phyloP scores from a whole-genome alignment of 176 grass and related monocot genomes.

The Zoysia japonica region DNA sequence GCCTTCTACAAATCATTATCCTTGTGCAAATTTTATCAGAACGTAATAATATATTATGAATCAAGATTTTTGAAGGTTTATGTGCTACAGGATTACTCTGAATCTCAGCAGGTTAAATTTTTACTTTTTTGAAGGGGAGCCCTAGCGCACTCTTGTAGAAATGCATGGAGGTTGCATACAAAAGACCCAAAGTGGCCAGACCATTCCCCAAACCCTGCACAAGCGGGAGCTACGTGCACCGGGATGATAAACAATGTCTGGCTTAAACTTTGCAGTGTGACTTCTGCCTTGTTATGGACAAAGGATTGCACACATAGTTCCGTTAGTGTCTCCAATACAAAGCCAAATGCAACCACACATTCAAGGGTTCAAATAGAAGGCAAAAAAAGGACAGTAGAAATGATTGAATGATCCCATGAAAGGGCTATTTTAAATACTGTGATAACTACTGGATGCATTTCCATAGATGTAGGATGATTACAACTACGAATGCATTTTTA shows the following conservation, averaged over 20 bases:
- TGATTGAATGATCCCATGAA: background rate
- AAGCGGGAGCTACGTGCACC: no score
- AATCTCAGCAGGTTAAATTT: slow-evolving; percentile 14
- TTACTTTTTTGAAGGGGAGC: background rate
- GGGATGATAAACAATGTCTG: background rate
- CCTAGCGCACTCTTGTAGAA: no score
- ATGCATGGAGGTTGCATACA: no score
- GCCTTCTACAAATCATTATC: background rate
- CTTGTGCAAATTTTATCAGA: background rate
- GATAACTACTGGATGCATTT: slow-evolving; percentile 14
- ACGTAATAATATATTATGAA: background rate
- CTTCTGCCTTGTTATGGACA: background rate
- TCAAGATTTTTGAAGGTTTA: background rate
- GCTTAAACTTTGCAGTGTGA: slow-evolving; percentile 3
- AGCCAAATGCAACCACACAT: slow-evolving; percentile 19
- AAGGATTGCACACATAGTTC: slow-evolving; percentile 3
- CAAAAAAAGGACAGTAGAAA: slow-evolving; percentile 20
- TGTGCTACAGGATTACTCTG: slow-evolving; percentile 7
- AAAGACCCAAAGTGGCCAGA: no score
- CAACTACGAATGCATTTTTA: slow-evolving; percentile 6
- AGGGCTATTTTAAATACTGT: background rate
- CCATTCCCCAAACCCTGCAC: no score
- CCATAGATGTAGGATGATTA: background rate
- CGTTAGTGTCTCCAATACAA: background rate
- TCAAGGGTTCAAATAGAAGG: background rate